Percentiles rank a stretch among this genome's conserved stretches.
Evolutionary conservation across 345 rosid species (phyloP).

Genomic region (Erysimum cheiranthoides): DNA sequence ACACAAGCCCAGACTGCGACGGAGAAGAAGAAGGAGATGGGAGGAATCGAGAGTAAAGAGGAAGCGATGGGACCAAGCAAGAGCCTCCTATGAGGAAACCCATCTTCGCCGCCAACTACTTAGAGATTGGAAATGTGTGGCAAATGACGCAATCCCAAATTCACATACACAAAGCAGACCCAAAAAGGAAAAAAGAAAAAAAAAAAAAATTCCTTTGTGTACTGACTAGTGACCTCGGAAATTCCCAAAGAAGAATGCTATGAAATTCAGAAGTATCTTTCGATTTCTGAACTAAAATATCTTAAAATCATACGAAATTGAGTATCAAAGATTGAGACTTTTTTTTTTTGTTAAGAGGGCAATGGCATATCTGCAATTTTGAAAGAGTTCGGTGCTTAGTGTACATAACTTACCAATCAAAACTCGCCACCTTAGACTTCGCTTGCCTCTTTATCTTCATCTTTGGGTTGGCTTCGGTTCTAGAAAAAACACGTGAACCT

Average conservation of each 20-base stretch:
- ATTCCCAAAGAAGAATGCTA: conserved; percentile 12
- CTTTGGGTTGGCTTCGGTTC: neutral
- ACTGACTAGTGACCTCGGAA: neutral
- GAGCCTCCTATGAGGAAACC: conserved; percentile 59
- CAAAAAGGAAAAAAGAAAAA: neutral
- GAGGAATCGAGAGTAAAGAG: conserved; percentile 39
- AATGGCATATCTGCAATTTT: conserved; percentile 29
- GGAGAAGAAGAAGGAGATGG: conserved; percentile 41
- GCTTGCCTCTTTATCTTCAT: conserved; percentile 35
- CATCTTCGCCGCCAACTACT: conserved; percentile 45
- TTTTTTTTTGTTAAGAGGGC: neutral
- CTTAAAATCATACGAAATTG: neutral
- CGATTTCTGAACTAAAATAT: neutral
- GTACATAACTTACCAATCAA: conserved; percentile 19
- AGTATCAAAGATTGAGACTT: conserved; percentile 8
- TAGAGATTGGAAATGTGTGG: conserved; percentile 44
- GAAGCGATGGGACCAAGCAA: conserved; percentile 51
- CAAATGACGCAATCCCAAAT: conserved; percentile 26
- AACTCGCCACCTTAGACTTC: conserved; percentile 5
- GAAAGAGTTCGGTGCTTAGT: conserved; percentile 28
- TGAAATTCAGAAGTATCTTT: conserved; percentile 13
- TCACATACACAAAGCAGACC: conserved; percentile 21
- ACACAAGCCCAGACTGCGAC: conserved; percentile 47
- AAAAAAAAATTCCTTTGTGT: conserved; percentile 28
- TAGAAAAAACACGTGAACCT: conserved; percentile 25